Conservation (phyloP, 2,329 filamentous ascomycete genomes). For the Xylariaceae sp. region DNA sequence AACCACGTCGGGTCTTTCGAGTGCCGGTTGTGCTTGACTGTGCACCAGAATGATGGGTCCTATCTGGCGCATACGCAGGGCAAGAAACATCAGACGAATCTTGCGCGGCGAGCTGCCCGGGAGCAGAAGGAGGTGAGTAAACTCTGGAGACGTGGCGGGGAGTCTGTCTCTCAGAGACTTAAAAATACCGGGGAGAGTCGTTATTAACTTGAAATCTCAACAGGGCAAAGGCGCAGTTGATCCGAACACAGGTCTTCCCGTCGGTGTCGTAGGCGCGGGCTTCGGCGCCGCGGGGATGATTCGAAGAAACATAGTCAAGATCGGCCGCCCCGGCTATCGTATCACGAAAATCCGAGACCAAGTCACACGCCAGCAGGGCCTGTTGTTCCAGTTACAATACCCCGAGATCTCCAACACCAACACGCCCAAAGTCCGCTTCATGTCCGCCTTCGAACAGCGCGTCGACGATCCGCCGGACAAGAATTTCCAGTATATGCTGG, state of each 20-base stretch:
- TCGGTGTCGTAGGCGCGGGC: constrained; percentile 72
- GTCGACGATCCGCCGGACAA: constrained; percentile 89
- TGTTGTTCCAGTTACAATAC: constrained; percentile 96
- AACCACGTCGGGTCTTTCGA: constrained; percentile 99
- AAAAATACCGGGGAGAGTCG: too few species aligned
- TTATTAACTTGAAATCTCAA: too few species aligned
- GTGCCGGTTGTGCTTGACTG: constrained; percentile 92
- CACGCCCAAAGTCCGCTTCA: constrained; percentile 83
- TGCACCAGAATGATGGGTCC: constrained; percentile 98
- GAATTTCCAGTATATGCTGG: constrained; percentile 88
- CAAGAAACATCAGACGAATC: constrained; percentile 97
- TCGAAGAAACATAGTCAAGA: constrained; percentile 86
- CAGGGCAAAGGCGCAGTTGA: constrained; percentile 67
- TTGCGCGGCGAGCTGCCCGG: constrained; percentile 89
- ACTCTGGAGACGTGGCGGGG: too few species aligned
- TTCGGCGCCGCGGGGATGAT: constrained; percentile 55
- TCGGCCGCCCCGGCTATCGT: constrained; percentile 93
- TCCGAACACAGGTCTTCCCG: constrained; percentile 64
- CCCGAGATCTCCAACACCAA: constrained; percentile 77
- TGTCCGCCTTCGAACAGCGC: constrained; percentile 96
- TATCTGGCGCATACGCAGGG: constrained; percentile 98
- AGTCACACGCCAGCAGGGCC: constrained; percentile 78
- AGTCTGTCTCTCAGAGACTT: too few species aligned
- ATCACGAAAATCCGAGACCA: constrained; percentile 95
- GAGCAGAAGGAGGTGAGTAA: constrained; percentile 93